Percentiles rank a stretch among this genome's conserved stretches.
Conservation (phyloP, 208 protist species). For the Leishmania mexicana region DNA sequence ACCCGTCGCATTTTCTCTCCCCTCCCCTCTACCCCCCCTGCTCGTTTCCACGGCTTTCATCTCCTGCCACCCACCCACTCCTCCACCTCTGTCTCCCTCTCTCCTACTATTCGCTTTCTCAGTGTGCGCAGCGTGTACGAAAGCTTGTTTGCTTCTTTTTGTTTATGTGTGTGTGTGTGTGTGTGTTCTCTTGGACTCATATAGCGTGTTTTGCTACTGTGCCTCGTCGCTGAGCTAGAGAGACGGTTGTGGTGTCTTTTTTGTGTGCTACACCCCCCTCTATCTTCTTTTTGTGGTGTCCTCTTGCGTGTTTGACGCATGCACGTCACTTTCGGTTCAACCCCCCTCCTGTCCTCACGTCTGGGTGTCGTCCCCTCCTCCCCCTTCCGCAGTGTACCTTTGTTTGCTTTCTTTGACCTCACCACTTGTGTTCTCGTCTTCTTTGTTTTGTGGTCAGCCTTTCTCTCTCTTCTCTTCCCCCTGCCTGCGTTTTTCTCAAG, state of each 20-base stretch:
- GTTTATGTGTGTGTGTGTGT: background rate
- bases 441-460: background rate
- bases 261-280: background rate
- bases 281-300: too few species aligned
- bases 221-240: background rate
- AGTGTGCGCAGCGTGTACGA: background rate
- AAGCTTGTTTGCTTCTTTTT: background rate
- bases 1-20: background rate
- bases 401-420: background rate
- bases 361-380: background rate
- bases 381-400: background rate
- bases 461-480: background rate
- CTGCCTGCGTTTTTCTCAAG: background rate
- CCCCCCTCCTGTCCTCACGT: background rate
- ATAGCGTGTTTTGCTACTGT: background rate
- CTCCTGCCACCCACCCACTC: background rate
- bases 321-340: background rate
- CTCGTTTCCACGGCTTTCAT: background rate
- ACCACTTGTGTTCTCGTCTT: background rate
- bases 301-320: background rate
- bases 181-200: background rate
- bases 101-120: constrained; percentile 18
- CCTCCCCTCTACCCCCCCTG: background rate
- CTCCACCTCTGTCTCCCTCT: background rate
- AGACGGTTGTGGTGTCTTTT: background rate